These are phyloP conservation scores for Pythium periplocum DNA, from an alignment of 352 stramenopile species.

Conservation along the genomic window DNA sequence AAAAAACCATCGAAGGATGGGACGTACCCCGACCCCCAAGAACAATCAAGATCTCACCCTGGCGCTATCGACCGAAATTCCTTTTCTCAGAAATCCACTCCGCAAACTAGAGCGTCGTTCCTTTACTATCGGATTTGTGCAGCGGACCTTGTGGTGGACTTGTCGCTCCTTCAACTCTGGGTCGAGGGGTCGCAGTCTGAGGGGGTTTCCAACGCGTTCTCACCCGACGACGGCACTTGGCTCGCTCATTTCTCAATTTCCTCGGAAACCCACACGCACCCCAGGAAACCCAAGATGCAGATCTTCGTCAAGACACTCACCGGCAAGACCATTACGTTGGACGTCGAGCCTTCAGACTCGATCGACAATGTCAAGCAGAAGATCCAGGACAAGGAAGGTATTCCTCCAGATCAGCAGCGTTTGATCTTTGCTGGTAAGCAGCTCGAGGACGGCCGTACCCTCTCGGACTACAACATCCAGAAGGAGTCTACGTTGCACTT, in stretches of 20 bases:
- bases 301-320: slow-evolving; percentile 93
- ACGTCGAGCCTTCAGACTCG: slow-evolving; percentile 90
- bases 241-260: not conserved
- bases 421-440: slow-evolving; percentile 97
- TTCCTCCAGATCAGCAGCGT: slow-evolving; percentile 92
- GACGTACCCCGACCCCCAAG: not conserved
- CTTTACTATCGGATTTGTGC: slow-evolving; percentile 2
- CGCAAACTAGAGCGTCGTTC: not conserved
- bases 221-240: not conserved
- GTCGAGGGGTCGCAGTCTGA: too few relatives aligned
- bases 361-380: slow-evolving; percentile 97
- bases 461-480: slow-evolving; percentile 94
- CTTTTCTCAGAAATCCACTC: not conserved
- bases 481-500: slow-evolving; percentile 94
- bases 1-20: slow-evolving; percentile 11
- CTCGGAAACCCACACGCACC: not conserved
- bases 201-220: slow-evolving; percentile 5
- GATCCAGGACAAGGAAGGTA: slow-evolving; percentile 92
- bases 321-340: slow-evolving; percentile 90
- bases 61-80: not conserved
- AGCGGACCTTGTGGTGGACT: slow-evolving; percentile 3
- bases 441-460: slow-evolving; percentile 91
- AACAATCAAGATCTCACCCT: too few relatives aligned
- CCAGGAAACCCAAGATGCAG: slow-evolving; percentile 40
- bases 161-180: slow-evolving; percentile 11